These are phyloP conservation scores for Phytopythium litorale DNA, from an alignment of 352 stramenopile species.

Conservation along the genomic window DNA sequence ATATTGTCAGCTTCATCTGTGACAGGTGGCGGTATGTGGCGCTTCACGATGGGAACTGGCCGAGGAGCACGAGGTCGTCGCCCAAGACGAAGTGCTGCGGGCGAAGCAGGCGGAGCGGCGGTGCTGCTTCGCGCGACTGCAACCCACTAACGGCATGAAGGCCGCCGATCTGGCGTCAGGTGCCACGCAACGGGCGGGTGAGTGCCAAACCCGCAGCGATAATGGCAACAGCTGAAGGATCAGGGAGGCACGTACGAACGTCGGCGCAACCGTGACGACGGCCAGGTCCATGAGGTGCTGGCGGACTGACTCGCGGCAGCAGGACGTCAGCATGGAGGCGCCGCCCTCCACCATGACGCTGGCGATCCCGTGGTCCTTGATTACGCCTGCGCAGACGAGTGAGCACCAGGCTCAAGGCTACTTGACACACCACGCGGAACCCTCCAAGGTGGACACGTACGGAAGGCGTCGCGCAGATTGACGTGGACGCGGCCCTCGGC, in stretches of 20 bases:
- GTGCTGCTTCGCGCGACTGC: slow-evolving; percentile 9
- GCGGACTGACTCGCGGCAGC: slow-evolving; percentile 32
- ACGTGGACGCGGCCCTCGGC: slow-evolving; percentile 26
- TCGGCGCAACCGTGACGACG: slow-evolving; percentile 76
- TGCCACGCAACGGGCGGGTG: background rate
- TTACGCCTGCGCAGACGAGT: slow-evolving; percentile 20
- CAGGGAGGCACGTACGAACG: slow-evolving; percentile 48
- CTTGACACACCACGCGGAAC: background rate
- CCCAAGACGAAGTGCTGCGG: slow-evolving; percentile 32
- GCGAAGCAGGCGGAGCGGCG: slow-evolving; percentile 30
- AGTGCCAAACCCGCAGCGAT: background rate
- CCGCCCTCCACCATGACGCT: slow-evolving; percentile 87
- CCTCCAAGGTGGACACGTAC: slow-evolving; percentile 20
- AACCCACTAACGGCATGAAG: slow-evolving; percentile 38
- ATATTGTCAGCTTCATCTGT: slow-evolving; percentile 2
- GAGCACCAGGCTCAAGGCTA: background rate
- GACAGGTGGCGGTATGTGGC: background rate
- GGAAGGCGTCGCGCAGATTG: slow-evolving; percentile 54
- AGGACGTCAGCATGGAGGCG: slow-evolving; percentile 69
- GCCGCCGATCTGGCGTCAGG: slow-evolving; percentile 47
- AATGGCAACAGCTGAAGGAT: slow-evolving; percentile 3
- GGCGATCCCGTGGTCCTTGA: slow-evolving; percentile 33
- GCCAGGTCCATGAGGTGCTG: slow-evolving; percentile 57
- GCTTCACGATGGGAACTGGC: slow-evolving; percentile 14
- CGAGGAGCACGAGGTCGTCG: slow-evolving; percentile 47